Evolutionary conservation across 148 eudicot genomes (phyloP).

Genomic region (Persicaria tinctoria): DNA sequence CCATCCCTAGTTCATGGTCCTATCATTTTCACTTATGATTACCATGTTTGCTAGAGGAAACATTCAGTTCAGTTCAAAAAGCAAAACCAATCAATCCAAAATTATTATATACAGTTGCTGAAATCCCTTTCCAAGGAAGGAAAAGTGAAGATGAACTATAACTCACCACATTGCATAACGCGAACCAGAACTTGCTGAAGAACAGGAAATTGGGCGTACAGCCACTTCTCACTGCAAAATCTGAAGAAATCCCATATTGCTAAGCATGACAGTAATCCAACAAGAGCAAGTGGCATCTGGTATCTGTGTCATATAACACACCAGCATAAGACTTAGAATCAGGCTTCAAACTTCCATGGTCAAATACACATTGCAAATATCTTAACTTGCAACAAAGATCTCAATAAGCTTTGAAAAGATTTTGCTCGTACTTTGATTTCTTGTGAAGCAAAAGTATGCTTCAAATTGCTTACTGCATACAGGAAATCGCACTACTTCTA

Average conservation of each 20-base stretch:
- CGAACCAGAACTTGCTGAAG: slow-evolving; percentile 43
- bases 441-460: background rate
- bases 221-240: slow-evolving; percentile 57
- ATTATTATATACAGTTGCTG: background rate
- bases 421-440: background rate
- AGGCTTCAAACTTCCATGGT: background rate
- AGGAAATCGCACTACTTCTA: background rate
- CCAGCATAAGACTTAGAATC: background rate
- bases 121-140: background rate
- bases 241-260: slow-evolving; percentile 71
- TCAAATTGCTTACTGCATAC: background rate
- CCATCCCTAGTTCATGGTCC: background rate
- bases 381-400: background rate
- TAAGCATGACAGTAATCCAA: slow-evolving; percentile 66
- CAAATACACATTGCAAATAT: background rate
- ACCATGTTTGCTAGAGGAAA: background rate
- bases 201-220: slow-evolving; percentile 40
- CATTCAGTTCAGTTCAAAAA: background rate
- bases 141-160: background rate
- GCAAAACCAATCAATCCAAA: background rate
- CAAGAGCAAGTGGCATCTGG: slow-evolving; percentile 79
- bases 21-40: background rate
- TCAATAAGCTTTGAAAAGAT: background rate
- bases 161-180: slow-evolving; percentile 68
- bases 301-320: slow-evolving; percentile 37